Evolutionary conservation across 352 stramenopile genomes (phyloP), one percentile per base, ranked within the genome.

Genomic region (Phytophthora macrochlamydospora): DNA sequence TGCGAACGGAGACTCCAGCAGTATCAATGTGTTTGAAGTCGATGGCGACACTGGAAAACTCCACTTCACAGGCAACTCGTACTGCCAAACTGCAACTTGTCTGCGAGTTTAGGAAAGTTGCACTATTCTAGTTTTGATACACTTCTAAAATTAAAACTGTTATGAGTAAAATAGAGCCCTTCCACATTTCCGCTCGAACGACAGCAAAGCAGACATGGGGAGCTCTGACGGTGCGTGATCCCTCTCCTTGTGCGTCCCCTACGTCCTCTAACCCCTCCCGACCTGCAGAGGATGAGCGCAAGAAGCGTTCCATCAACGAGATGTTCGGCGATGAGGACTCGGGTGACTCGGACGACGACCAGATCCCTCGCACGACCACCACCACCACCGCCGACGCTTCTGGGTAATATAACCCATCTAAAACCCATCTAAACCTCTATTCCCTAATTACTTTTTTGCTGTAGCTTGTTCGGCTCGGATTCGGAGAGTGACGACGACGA

Each of bases 321-420:
- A 94, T 94, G 87, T 94, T 94, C 65, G 87, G 87, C 38, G 87
- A 92, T 52, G 85, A 94, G 59, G 82, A 91, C 66, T 91, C 82
- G 70, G 85, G 93, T 65, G 85, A 84, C 38, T 82, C 86, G 51
- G 79, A 82, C 44, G 79, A 91, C 58, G 70, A 89, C 18, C 59
- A 83, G 28, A 79, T 93, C 30, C 75, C 79, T 49, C 75, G 65
- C 29, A 71, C 67, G 11, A 73, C 77, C 7, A 72, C 50, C 7
- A 53, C 67, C 12, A 88, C 82, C 28, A 89, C 79, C 1, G 82
- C 84, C 3, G 87, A 93, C 53, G 87, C 87, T 29, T 92, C 87
- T 0, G 87, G 87, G 86, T 93, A 53, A 40, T 40, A 24, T 24
- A 24, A 24, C 18, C 18, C 18, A 24, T 24, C 18, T 24, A 24